These are phyloP conservation scores for Phycomyces nitens DNA, from an alignment of 192 early-diverging fungal species.

Conservation along the genomic window DNA sequence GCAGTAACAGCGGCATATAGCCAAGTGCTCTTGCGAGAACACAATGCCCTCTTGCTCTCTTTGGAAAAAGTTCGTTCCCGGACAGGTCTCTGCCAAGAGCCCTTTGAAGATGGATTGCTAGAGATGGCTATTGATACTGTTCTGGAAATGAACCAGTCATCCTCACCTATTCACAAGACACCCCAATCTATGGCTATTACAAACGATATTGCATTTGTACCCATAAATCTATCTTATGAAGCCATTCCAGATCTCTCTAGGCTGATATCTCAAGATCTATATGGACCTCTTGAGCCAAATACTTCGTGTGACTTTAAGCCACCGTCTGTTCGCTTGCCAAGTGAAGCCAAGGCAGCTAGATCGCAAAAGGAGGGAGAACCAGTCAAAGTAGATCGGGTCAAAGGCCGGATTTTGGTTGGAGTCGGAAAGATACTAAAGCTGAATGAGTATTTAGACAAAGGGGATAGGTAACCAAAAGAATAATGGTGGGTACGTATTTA, in stretches of 20 bases:
- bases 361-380: background rate
- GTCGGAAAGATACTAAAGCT: background rate
- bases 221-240: constrained; percentile 18
- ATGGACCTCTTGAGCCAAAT: background rate
- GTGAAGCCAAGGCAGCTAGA: background rate
- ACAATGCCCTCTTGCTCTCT: constrained; percentile 5
- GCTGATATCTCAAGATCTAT: constrained; percentile 8
- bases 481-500: too few species aligned
- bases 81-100: background rate
- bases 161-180: too few species aligned
- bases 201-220: constrained; percentile 12
- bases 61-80: constrained; percentile 16
- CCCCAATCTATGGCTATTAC: too few species aligned
- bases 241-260: constrained; percentile 9
- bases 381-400: background rate
- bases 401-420: background rate
- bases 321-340: background rate
- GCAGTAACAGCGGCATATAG: constrained; percentile 13
- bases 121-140: constrained; percentile 6
- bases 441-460: background rate
- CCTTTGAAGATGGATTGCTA: constrained; percentile 8
- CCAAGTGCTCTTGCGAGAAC: constrained; percentile 3
- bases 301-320: background rate
- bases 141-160: background rate
- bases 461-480: background rate